Percentiles rank a stretch among this genome's conserved stretches.
Evolutionary conservation across 2,329 filamentous ascomycete genomes (phyloP).

Genomic region (Arthrobotrys sphaeroides): DNA sequence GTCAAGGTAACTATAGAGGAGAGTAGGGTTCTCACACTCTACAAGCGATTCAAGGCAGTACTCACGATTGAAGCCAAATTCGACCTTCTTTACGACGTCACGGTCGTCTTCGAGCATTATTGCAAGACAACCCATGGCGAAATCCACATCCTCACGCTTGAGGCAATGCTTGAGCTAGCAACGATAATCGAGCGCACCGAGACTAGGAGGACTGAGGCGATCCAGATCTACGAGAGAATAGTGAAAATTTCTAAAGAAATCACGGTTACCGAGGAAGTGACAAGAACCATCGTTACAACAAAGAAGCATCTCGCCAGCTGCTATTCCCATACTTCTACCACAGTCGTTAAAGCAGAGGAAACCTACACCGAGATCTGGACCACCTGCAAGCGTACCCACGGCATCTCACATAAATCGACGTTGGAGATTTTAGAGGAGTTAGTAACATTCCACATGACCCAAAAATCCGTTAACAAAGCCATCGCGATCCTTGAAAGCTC

Average conservation of each 20-base stretch:
- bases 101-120: conserved; percentile 25
- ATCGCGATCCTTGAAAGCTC: conserved; percentile 23
- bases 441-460: conserved; percentile 12
- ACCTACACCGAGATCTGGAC: conserved; percentile 31
- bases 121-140: conserved; percentile 20
- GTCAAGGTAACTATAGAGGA: conserved; percentile 20
- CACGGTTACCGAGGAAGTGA: conserved; percentile 28
- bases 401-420: conserved; percentile 8
- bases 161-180: conserved; percentile 25
- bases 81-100: conserved; percentile 21
- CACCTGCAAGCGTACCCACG: conserved; percentile 20
- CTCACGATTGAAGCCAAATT: conserved; percentile 13
- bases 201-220: conserved; percentile 9
- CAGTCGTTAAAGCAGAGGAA: conserved; percentile 18
- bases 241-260: conserved; percentile 13
- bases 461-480: conserved; percentile 20
- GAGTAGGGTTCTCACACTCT: conserved; percentile 19
- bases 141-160: conserved; percentile 15
- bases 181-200: conserved; percentile 24
- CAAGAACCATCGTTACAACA: conserved; percentile 13
- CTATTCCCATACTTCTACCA: conserved; percentile 21
- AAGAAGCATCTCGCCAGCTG: conserved; percentile 34
- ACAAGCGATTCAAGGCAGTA: conserved; percentile 14
- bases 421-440: conserved; percentile 18
- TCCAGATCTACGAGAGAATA: conserved; percentile 24